Percentiles rank a stretch among this genome's conserved stretches.
phyloP scores from a whole-genome alignment of 2,329 filamentous ascomycete genomes.

The Aschersonia sp. region DNA sequence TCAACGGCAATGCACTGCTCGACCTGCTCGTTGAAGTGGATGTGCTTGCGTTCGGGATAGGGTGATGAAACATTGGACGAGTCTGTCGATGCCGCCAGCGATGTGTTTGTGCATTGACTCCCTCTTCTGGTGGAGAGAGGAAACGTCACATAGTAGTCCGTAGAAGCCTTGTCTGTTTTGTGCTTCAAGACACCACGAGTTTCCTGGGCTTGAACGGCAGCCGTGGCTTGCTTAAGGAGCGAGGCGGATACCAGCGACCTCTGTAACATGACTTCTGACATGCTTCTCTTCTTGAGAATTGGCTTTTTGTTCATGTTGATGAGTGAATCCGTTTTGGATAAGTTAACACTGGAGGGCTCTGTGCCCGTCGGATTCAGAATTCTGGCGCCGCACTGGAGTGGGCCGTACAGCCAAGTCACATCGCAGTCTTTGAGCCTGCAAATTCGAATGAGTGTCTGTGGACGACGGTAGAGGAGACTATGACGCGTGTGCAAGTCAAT shows the following conservation, averaged over 20 bases:
- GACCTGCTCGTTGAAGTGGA: conserved; percentile 93
- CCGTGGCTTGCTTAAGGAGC: conserved; percentile 75
- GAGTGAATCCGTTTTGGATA: conserved; percentile 48
- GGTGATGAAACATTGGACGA: conserved; percentile 57
- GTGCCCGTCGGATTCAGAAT: conserved; percentile 33
- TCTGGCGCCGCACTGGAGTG: conserved; percentile 59
- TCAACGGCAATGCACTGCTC: conserved; percentile 93
- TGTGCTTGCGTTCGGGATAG: conserved; percentile 61
- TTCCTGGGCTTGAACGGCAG: conserved; percentile 72
- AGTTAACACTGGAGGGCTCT: conserved; percentile 23
- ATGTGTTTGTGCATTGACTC: conserved; percentile 47
- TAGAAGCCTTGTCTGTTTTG: conserved; percentile 45
- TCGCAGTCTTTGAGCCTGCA: conserved; percentile 89
- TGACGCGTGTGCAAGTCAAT: too few species aligned
- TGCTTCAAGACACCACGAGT: conserved; percentile 37
- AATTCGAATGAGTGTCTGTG: too few species aligned
- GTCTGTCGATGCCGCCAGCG: conserved; percentile 46
- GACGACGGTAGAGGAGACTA: too few species aligned
- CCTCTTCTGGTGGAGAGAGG: conserved; percentile 46
- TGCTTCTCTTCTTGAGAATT: conserved; percentile 90
- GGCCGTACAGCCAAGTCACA: conserved; percentile 94
- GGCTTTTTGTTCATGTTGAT: conserved; percentile 60
- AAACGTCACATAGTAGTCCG: conserved; percentile 55
- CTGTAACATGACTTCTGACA: conserved; percentile 91
- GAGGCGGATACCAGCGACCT: conserved; percentile 78